A percentile compares a stretch with the other conserved stretches of the same genome.
Evolutionary conservation across 257 asterid genomes (phyloP).

Genomic region (Fraxinus cuspidata): DNA sequence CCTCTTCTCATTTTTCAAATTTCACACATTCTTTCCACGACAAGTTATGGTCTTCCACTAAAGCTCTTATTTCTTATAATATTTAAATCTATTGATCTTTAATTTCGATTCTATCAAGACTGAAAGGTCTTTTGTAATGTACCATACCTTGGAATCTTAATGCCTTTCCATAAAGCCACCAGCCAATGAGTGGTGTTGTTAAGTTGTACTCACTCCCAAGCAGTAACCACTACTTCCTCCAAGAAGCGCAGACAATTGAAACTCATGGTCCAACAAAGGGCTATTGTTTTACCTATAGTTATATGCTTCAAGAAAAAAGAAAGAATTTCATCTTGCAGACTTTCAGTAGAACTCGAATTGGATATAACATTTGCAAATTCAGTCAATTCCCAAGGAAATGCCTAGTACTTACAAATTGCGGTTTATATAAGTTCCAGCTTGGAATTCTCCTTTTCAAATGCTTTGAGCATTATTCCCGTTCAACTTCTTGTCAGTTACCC

Average conservation of each 20-base stretch:
- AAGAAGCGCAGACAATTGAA: background rate
- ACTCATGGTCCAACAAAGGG: background rate
- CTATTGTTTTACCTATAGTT: background rate
- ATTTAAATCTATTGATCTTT: background rate
- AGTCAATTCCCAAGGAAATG: too few species aligned
- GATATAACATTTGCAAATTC: too few species aligned
- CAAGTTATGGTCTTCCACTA: background rate
- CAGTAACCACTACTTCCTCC: background rate
- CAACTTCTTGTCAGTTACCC: too few species aligned
- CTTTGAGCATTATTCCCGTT: too few species aligned
- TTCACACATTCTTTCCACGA: conserved; percentile 1
- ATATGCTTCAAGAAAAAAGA: background rate
- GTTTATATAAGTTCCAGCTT: too few species aligned
- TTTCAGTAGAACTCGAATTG: background rate
- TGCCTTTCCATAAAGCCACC: background rate
- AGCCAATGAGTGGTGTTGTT: background rate
- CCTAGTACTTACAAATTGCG: too few species aligned
- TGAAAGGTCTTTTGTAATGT: background rate
- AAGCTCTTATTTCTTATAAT: background rate
- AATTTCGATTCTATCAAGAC: background rate
- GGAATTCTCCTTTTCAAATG: too few species aligned
- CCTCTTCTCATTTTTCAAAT: background rate
- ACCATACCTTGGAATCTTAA: background rate
- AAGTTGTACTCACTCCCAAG: background rate
- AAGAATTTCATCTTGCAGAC: too few species aligned